These are phyloP conservation scores for Phytopythium aichiense DNA, from an alignment of 352 stramenopile species.

Conservation along the genomic window DNA sequence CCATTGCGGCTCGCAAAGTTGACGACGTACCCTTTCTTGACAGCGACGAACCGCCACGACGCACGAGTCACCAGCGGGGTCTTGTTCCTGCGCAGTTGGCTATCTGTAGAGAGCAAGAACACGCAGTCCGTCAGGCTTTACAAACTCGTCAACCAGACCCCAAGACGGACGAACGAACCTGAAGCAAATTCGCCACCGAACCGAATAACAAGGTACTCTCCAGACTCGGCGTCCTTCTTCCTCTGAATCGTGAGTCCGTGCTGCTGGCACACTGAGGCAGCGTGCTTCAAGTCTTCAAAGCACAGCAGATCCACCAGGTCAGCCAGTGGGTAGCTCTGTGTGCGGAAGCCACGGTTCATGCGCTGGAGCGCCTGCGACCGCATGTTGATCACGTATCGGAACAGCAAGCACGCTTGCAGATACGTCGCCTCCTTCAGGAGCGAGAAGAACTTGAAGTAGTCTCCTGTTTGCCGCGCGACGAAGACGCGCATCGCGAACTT, in stretches of 20 bases:
- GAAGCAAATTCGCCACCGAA: constrained; percentile 79
- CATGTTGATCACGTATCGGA: constrained; percentile 75
- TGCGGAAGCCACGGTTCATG: constrained; percentile 77
- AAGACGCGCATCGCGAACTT: constrained; percentile 88
- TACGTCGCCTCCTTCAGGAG: constrained; percentile 73
- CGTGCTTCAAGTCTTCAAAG: constrained; percentile 81
- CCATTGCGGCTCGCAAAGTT: not conserved
- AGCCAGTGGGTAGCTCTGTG: constrained; percentile 59
- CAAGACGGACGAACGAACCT: constrained; percentile 24
- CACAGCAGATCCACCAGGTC: constrained; percentile 67
- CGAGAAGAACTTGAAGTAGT: constrained; percentile 84
- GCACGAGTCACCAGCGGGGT: constrained; percentile 45
- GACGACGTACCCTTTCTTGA: constrained; percentile 72
- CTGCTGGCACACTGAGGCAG: constrained; percentile 51
- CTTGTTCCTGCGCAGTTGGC: constrained; percentile 65
- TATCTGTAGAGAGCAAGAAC: constrained; percentile 28
- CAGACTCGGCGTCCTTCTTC: constrained; percentile 32
- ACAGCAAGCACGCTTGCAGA: constrained; percentile 79
- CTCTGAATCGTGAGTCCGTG: constrained; percentile 61
- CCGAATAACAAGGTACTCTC: constrained; percentile 50
- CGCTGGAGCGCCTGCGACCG: constrained; percentile 65
- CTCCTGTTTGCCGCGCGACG: constrained; percentile 76
- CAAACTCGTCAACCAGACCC: not conserved
- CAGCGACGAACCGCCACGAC: constrained; percentile 67
- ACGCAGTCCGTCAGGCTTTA: not conserved